Percentiles rank a stretch among this genome's conserved stretches.
Evolutionary conservation across 805 yeast species (phyloP).

Genomic region (Starmerella kuoi): DNA sequence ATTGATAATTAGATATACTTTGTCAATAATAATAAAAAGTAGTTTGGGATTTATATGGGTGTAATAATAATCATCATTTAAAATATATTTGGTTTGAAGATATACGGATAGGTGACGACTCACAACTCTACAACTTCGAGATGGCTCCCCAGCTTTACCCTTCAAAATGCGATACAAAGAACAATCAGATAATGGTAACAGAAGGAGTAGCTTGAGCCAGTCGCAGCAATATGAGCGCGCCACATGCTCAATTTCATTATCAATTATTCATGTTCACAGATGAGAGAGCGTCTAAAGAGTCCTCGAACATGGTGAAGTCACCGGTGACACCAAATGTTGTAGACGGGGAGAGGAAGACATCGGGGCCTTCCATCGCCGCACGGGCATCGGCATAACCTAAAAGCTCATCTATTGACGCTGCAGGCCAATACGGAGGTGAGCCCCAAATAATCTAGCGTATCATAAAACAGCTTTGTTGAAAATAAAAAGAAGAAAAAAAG

Average conservation of each 20-base stretch:
- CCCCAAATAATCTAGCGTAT: background rate
- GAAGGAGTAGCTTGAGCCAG: too few relatives aligned
- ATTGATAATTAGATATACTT: too few relatives aligned
- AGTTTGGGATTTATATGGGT: too few relatives aligned
- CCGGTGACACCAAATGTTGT: conserved; percentile 20
- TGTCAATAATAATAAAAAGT: too few relatives aligned
- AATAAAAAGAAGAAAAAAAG: too few relatives aligned
- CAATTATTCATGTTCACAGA: conserved; percentile 4
- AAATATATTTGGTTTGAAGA: too few relatives aligned
- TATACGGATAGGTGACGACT: too few relatives aligned
- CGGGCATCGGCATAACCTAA: conserved; percentile 18
- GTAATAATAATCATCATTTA: too few relatives aligned
- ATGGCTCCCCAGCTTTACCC: too few relatives aligned
- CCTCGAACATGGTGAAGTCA: conserved; percentile 22
- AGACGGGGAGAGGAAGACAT: conserved; percentile 15
- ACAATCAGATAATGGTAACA: too few relatives aligned
- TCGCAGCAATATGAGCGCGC: conserved; percentile 22
- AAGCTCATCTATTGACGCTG: conserved; percentile 28
- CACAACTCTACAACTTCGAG: too few relatives aligned
- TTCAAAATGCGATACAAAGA: too few relatives aligned
- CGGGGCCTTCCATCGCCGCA: conserved; percentile 22
- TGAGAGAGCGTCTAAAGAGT: conserved; percentile 9
- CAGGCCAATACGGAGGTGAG: conserved; percentile 25
- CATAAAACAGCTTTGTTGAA: background rate
- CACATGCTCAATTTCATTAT: conserved; percentile 16